Evolutionary conservation across 768 basidiomycete species (phyloP), one percentile per base, ranked within the genome.

Genomic region (Auricularia sp.): DNA sequence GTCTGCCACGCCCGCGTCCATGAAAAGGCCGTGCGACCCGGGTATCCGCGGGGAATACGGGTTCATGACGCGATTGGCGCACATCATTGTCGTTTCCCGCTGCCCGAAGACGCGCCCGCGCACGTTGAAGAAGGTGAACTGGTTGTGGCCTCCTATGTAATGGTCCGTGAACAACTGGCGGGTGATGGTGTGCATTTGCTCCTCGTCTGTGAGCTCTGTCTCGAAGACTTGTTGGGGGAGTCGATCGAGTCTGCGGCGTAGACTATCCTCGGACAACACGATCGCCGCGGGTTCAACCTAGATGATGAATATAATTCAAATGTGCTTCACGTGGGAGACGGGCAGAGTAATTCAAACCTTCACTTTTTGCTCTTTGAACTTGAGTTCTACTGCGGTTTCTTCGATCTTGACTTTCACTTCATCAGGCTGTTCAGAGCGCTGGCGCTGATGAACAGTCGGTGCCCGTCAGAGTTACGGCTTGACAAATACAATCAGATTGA

Each of bases 371-470:
- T 51, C 47, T 18, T 51, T 51, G 47, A 51, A 51, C 47, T 51
- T 51, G 8, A 51, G 47, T 65, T 84, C 81, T 34, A 72, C 73
- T 23, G 76, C 70, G 36, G 90, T 74, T 87, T 87, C 91, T 33
- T 78, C 75, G 68, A 84, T 10, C 16, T 51, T 51, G 18, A 51
- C 47, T 21, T 51, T 51, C 11, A 51, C 47, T 8, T 16, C 47
- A 18, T 51, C 47, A 14, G 39, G 39, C 39, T 42, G 39, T 7
- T 42, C 39, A 14, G 12, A 8, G 7, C 8, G 39, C 39, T 42
- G 39, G 29, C 29, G 29, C 29, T 29, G 29, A 29, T 29, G 29
- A 29, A 29, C 29, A 29, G 29, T 29, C 2, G 29, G 29, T 29
- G 29, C 29, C 29, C 29, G 29, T 29, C 29, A 29, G 29, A 29